These are phyloP conservation scores for Fusarium avenaceum DNA, from an alignment of 2,329 filamentous ascomycete genomes.

Conservation along the genomic window DNA sequence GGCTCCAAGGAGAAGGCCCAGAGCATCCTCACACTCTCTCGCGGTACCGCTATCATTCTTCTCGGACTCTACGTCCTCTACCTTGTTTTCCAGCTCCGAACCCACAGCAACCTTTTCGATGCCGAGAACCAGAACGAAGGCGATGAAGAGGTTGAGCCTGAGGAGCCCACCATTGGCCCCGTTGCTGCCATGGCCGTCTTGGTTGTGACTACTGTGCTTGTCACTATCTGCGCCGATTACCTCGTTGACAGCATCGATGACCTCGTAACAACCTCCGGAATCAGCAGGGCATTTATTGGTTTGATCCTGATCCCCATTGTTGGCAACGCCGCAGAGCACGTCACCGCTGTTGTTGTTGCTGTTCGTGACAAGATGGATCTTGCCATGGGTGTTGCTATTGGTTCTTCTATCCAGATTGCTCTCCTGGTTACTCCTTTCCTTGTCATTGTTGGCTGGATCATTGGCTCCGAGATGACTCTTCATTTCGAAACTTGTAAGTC, in stretches of 20 bases:
- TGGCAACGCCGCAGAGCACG: constrained; percentile 84
- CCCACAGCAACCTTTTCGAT: constrained; percentile 80
- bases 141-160: constrained; percentile 58
- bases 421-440: constrained; percentile 84
- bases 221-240: constrained; percentile 81
- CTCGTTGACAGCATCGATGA: constrained; percentile 81
- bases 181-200: constrained; percentile 75
- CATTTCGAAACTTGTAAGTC: constrained; percentile 76
- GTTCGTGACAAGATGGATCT: constrained; percentile 82
- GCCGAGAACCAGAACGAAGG: constrained; percentile 60
- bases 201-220: constrained; percentile 76
- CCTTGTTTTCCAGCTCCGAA: constrained; percentile 81
- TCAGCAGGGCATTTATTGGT: constrained; percentile 86
- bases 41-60: constrained; percentile 81
- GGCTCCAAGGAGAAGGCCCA: constrained; percentile 59
- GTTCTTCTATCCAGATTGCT: constrained; percentile 85
- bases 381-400: constrained; percentile 83
- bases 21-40: constrained; percentile 79
- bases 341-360: constrained; percentile 84
- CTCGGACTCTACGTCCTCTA: constrained; percentile 82
- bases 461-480: constrained; percentile 79
- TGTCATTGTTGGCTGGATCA: constrained; percentile 84
- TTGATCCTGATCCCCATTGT: constrained; percentile 84
- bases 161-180: constrained; percentile 70
- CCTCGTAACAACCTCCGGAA: constrained; percentile 76